A percentile compares a stretch with the other conserved stretches of the same genome.
Evolutionary conservation across 2,329 filamentous ascomycete genomes (phyloP).

Genomic region (Herpomyces periplanetae): DNA sequence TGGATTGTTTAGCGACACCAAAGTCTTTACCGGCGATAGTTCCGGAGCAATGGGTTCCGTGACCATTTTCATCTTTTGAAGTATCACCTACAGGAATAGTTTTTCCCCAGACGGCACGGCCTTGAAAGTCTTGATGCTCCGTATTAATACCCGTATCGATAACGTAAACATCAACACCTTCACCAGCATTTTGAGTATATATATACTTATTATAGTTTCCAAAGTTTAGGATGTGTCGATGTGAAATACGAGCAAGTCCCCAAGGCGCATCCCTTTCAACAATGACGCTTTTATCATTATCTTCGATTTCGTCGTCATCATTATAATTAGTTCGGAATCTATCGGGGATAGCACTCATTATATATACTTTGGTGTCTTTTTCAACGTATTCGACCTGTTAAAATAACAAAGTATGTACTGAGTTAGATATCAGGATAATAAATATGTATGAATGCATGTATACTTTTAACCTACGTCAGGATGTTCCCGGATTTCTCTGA

Average conservation of each 20-base stretch:
- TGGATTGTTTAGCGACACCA: conserved; percentile 95
- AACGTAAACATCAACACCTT: conserved; percentile 93
- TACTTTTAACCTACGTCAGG: conserved; percentile 41
- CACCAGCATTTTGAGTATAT: conserved; percentile 51
- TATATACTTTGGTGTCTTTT: conserved; percentile 66
- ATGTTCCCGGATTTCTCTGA: conserved; percentile 72
- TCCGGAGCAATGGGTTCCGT: conserved; percentile 95
- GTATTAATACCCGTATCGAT: conserved; percentile 89
- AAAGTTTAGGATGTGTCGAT: conserved; percentile 53
- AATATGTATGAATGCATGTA: conserved; percentile 4
- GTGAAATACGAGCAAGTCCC: conserved; percentile 91
- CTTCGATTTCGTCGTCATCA: conserved; percentile 22
- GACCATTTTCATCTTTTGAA: conserved; percentile 78
- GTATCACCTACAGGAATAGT: conserved; percentile 54
- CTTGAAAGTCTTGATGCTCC: conserved; percentile 86
- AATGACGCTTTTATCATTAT: no score
- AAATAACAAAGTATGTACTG: conserved; percentile 2
- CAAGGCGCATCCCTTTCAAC: no score
- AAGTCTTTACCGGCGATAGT: conserved; percentile 96
- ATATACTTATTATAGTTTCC: conserved; percentile 95
- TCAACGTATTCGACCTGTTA: conserved; percentile 75
- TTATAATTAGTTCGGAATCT: no score
- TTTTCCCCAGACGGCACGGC: conserved; percentile 80
- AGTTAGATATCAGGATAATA: conserved; percentile 1
- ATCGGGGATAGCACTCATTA: conserved; percentile 12